Conservation (phyloP, 441 rosid genomes). For the Syzygium syzygioides region DNA sequence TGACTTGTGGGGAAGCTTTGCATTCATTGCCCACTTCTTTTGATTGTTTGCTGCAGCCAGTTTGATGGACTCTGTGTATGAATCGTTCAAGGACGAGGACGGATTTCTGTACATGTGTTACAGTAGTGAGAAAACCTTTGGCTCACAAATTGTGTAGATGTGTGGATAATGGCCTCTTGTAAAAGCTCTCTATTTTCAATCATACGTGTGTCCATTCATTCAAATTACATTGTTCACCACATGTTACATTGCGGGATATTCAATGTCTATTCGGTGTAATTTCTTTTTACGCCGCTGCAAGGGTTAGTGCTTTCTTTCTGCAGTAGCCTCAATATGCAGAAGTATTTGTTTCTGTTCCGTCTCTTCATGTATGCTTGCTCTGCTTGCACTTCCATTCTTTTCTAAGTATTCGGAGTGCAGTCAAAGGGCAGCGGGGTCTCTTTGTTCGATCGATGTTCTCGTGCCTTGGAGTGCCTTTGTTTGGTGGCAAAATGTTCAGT, state of each 20-base stretch:
- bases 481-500: not conserved
- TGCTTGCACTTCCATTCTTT: not conserved
- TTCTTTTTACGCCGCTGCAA: not conserved
- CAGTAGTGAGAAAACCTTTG: constrained; percentile 90
- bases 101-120: constrained; percentile 90
- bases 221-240: not conserved
- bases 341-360: not conserved
- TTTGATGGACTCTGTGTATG: constrained; percentile 55
- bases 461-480: not conserved
- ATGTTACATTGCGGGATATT: not conserved
- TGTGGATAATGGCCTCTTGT: not conserved
- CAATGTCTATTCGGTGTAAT: not conserved
- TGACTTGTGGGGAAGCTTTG: not conserved
- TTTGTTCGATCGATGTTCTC: not conserved
- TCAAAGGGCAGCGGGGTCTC: not conserved
- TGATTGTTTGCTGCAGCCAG: constrained; percentile 41
- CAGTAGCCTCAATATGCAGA: not conserved
- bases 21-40: not conserved
- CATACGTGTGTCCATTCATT: not conserved
- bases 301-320: not conserved
- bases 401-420: not conserved
- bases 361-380: not conserved
- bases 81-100: constrained; percentile 77
- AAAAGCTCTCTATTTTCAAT: not conserved
- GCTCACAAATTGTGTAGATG: constrained; percentile 11